These are phyloP conservation scores for Pseudoturritis turrita DNA, from an alignment of 345 rosid species.

Conservation along the genomic window DNA sequence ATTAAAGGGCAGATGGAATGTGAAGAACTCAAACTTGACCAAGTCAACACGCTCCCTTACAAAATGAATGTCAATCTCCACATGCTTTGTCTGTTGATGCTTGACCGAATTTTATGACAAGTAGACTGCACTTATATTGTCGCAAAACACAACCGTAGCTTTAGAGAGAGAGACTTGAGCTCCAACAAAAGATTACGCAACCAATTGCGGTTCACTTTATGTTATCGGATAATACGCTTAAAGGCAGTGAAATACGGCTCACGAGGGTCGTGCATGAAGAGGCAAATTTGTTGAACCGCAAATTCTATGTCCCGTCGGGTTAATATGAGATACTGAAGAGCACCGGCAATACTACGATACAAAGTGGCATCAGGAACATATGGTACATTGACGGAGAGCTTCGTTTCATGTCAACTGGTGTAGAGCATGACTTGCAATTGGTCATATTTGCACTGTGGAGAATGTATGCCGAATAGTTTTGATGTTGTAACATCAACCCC, in stretches of 20 bases:
- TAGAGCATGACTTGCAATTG: background rate
- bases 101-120: background rate
- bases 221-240: background rate
- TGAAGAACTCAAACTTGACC: background rate
- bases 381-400: fast-evolving
- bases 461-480: background rate
- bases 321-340: background rate
- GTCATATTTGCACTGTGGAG: background rate
- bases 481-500: background rate
- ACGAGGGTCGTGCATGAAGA: background rate
- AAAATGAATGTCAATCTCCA: too few species aligned
- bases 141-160: too few species aligned
- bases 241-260: background rate
- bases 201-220: background rate
- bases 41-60: background rate
- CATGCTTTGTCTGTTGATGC: too few species aligned
- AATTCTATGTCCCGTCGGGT: background rate
- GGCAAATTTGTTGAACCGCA: background rate
- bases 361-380: background rate
- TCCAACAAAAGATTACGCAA: too few species aligned
- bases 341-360: background rate
- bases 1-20: background rate
- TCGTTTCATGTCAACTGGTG: background rate
- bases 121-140: too few species aligned
- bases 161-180: too few species aligned